phyloP scores from a whole-genome alignment of 148 eudicot genomes.

The Camellia japonica region DNA sequence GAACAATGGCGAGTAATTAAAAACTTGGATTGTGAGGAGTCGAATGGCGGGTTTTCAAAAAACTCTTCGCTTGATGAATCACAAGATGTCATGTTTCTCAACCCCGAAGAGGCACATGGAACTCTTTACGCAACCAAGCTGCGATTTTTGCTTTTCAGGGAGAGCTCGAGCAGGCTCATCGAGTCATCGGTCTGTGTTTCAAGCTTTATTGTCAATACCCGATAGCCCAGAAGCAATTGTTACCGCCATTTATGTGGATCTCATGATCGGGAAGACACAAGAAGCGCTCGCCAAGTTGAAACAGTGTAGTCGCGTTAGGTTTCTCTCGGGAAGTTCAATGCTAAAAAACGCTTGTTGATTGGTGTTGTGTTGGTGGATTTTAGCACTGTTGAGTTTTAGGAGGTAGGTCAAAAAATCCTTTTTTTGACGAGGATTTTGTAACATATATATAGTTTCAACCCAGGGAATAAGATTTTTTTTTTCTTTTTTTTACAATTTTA shows the following conservation, averaged over 20 bases:
- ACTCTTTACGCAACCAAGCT: conserved; percentile 62
- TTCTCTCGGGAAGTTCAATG: conserved; percentile 39
- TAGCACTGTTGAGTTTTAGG: conserved; percentile 18
- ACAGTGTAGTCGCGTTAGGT: conserved; percentile 50
- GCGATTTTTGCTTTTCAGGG: conserved; percentile 55
- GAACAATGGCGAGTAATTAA: too few species aligned
- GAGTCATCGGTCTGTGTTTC: conserved; percentile 22
- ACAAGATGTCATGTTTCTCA: too few species aligned
- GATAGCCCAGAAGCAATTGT: conserved; percentile 58
- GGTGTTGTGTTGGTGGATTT: neutral
- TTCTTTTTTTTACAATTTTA: neutral
- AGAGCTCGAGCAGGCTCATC: conserved; percentile 61
- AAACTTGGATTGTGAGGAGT: too few species aligned
- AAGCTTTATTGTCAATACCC: conserved; percentile 47
- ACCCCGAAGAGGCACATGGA: conserved; percentile 70
- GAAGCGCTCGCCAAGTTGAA: conserved; percentile 71
- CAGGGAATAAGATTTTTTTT: conserved; percentile 44
- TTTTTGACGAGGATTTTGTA: conserved; percentile 50
- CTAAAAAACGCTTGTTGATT: conserved; percentile 42
- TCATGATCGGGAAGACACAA: conserved; percentile 46
- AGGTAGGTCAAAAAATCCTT: conserved; percentile 18
- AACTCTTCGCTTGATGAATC: too few species aligned
- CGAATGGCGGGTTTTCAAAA: too few species aligned
- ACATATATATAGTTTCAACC: conserved; percentile 71
- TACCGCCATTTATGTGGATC: conserved; percentile 64